phyloP scores from a whole-genome alignment of 1,139 yeast genomes.

The Suzukiozyma palmioleophila region DNA sequence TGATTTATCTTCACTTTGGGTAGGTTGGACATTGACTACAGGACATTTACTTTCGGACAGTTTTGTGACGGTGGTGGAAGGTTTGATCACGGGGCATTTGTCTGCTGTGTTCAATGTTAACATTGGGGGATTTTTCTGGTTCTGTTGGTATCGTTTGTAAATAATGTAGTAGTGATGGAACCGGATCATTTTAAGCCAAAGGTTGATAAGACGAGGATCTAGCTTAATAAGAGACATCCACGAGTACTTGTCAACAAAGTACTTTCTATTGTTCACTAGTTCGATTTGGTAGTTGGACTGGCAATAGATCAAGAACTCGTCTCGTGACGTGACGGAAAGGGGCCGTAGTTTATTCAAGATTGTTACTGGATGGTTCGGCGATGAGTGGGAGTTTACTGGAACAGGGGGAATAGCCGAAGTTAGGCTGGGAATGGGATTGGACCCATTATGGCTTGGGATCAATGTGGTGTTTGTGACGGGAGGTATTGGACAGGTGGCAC shows the following conservation, averaged over 20 bases:
- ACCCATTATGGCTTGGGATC: too few relatives aligned
- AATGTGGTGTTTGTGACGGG: too few relatives aligned
- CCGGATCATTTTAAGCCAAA: constrained; percentile 40
- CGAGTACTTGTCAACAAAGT: constrained; percentile 19
- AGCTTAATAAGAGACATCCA: constrained; percentile 40
- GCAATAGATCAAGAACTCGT: constrained; percentile 15
- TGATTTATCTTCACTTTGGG: not conserved
- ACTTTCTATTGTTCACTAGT: constrained; percentile 3
- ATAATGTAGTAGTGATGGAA: constrained; percentile 16
- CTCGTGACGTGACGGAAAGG: constrained; percentile 10
- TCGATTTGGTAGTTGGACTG: constrained; percentile 2
- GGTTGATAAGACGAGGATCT: constrained; percentile 39
- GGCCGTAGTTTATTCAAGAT: constrained; percentile 16
- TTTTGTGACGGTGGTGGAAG: too few relatives aligned
- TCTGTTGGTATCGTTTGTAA: constrained; percentile 1
- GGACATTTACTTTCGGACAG: too few relatives aligned
- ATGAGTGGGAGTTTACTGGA: too few relatives aligned
- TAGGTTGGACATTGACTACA: too few relatives aligned
- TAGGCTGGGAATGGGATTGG: too few relatives aligned
- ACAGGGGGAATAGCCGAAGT: too few relatives aligned
- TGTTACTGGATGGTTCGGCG: constrained; percentile 5
- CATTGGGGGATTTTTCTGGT: not conserved
- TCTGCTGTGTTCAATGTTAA: too few relatives aligned
- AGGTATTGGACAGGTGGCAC: too few relatives aligned
- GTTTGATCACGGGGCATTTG: too few relatives aligned